These are phyloP conservation scores for Schizophyllum amplum DNA, from an alignment of 1,284 basidiomycete species.

Conservation along the genomic window DNA sequence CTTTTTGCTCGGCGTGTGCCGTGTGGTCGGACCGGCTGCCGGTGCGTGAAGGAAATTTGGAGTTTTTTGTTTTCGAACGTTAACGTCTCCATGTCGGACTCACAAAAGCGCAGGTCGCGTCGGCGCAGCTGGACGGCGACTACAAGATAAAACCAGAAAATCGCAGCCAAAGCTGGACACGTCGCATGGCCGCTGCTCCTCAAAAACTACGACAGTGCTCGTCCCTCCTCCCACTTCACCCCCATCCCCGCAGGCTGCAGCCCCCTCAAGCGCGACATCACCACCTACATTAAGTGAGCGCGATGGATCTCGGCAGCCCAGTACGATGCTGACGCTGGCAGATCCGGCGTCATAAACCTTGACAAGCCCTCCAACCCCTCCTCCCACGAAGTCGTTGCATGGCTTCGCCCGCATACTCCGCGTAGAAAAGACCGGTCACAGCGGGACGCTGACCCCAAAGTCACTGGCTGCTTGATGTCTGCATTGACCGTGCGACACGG, in stretches of 20 bases:
- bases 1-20: background rate
- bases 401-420: conserved; percentile 94
- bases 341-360: conserved; percentile 97
- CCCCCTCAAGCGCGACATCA: conserved; percentile 90
- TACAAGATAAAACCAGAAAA: conserved; percentile 80
- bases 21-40: background rate
- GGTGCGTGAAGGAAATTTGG: background rate
- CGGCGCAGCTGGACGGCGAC: conserved; percentile 68
- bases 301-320: conserved; percentile 2
- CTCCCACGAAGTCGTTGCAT: conserved; percentile 99
- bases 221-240: conserved; percentile 97
- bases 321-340: conserved; percentile 20
- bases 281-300: conserved; percentile 82
- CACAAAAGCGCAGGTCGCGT: conserved; percentile 59
- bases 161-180: conserved; percentile 79
- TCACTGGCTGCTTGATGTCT: conserved; percentile 99
- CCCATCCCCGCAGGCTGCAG: conserved; percentile 90
- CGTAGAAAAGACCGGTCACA: conserved; percentile 97
- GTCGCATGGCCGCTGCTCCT: conserved; percentile 96
- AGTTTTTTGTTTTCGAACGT: conserved; percentile 6
- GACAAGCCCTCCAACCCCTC: conserved; percentile 99
- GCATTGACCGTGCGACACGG: conserved; percentile 98
- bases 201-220: conserved; percentile 98
- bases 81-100: conserved; percentile 42
- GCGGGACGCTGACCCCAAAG: conserved; percentile 96